Conservation (phyloP, 805 yeast species). For the Zygosaccharomyces lentus region DNA sequence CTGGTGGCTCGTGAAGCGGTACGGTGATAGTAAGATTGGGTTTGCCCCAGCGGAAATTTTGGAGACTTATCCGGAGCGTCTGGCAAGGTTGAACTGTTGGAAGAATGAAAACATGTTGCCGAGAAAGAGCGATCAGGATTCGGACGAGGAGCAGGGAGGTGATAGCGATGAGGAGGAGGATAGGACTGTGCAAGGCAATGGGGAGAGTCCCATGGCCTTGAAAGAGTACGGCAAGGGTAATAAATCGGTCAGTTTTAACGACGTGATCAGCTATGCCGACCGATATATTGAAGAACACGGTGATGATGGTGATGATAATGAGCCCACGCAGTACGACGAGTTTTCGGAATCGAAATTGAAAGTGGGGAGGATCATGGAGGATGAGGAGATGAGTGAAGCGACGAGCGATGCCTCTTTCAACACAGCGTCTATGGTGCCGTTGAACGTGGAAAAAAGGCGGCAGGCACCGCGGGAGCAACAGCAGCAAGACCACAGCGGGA, state of each 20-base stretch:
- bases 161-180: slow-evolving; percentile 3
- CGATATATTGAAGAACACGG: slow-evolving; percentile 23
- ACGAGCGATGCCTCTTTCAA: slow-evolving; percentile 36
- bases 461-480: slow-evolving; percentile 6
- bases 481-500: neutral
- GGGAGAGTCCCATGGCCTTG: neutral
- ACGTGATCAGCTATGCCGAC: slow-evolving; percentile 34
- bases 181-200: slow-evolving; percentile 10
- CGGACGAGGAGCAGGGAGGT: neutral
- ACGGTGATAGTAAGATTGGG: slow-evolving; percentile 67
- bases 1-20: slow-evolving; percentile 86
- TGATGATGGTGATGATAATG: slow-evolving; percentile 27
- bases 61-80: slow-evolving; percentile 85
- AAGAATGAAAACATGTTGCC: slow-evolving; percentile 64
- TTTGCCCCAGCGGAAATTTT: slow-evolving; percentile 95
- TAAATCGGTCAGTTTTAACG: slow-evolving; percentile 35
- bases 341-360: slow-evolving; percentile 38
- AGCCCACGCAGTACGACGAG: slow-evolving; percentile 29
- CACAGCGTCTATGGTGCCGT: slow-evolving; percentile 27
- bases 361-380: slow-evolving; percentile 16
- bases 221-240: slow-evolving; percentile 19
- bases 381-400: slow-evolving; percentile 31
- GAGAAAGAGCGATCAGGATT: slow-evolving; percentile 6
- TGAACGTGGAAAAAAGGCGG: slow-evolving; percentile 26
- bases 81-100: slow-evolving; percentile 90